phyloP scores from a whole-genome alignment of 2,329 filamentous ascomycete genomes.

The Aureobasidium sp. region DNA sequence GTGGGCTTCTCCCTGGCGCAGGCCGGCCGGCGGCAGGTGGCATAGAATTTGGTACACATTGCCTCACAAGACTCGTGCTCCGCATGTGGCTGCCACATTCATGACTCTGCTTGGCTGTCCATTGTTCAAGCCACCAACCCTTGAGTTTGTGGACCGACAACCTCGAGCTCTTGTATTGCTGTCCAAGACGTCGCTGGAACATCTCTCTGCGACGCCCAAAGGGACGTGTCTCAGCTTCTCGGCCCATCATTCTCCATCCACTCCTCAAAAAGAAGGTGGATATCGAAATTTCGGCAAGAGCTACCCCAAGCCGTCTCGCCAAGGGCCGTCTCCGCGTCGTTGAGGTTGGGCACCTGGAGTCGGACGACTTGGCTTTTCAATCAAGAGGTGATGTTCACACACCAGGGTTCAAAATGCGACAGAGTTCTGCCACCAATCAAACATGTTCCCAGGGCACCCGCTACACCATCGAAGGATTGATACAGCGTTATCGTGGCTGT shows the following conservation, averaged over 20 bases:
- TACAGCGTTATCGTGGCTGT: not conserved
- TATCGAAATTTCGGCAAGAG: slow-evolving; percentile 5
- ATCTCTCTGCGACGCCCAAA: not conserved
- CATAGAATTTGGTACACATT: not conserved
- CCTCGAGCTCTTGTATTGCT: not conserved
- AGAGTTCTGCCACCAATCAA: not conserved
- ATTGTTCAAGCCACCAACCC: not conserved
- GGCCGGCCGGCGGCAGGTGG: not conserved
- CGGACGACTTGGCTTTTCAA: not conserved
- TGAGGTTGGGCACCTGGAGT: not conserved
- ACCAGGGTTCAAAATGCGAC: not conserved
- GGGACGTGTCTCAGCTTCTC: not conserved
- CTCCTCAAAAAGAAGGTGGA: slow-evolving; percentile 5
- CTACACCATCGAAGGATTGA: slow-evolving; percentile 1
- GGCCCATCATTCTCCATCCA: not conserved
- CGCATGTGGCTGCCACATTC: slow-evolving; percentile 1
- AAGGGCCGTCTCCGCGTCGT: not conserved
- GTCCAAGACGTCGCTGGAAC: not conserved
- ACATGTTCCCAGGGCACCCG: not conserved
- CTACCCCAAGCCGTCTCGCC: not conserved
- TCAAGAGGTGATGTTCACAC: not conserved
- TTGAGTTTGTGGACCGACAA: not conserved
- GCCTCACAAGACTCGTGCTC: not conserved
- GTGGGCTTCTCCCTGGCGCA: not conserved
- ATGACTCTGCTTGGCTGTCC: not conserved